phyloP scores from a whole-genome alignment of 139 green algal genomes.

The Picochlorum sp. region DNA sequence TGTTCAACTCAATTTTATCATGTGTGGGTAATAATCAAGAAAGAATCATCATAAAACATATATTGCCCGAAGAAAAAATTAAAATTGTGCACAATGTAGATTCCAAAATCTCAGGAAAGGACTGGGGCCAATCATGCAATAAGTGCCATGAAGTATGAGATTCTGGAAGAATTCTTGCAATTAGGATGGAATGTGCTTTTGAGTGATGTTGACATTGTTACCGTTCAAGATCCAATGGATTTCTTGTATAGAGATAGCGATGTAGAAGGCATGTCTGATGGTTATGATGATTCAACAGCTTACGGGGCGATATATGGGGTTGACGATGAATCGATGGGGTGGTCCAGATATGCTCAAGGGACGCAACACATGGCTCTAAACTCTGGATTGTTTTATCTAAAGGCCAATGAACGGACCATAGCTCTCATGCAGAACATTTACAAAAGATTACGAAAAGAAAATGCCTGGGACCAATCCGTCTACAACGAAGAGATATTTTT shows the following conservation, averaged over 20 bases:
- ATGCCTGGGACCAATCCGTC: constrained; percentile 80
- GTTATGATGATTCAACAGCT: constrained; percentile 65
- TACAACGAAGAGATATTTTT: constrained; percentile 91
- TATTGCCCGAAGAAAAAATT: too few species aligned
- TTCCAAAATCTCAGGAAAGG: constrained; percentile 35
- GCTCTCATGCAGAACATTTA: constrained; percentile 53
- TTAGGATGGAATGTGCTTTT: constrained; percentile 87
- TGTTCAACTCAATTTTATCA: too few species aligned
- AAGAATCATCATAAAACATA: too few species aligned
- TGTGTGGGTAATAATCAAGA: too few species aligned
- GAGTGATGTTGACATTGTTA: constrained; percentile 82
- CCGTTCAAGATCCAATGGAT: constrained; percentile 43
- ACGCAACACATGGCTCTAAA: constrained; percentile 38
- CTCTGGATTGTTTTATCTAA: constrained; percentile 75
- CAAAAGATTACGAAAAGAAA: constrained; percentile 46
- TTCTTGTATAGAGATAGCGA: constrained; percentile 64
- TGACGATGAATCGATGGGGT: constrained; percentile 85
- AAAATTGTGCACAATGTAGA: too few species aligned
- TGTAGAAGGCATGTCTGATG: constrained; percentile 50
- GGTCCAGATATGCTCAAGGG: constrained; percentile 55
- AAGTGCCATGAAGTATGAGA: constrained; percentile 77
- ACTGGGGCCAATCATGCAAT: constrained; percentile 67
- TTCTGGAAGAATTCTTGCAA: constrained; percentile 80
- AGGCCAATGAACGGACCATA: constrained; percentile 51
- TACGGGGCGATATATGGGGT: constrained; percentile 82